Base-by-base conservation (phyloP, 805 yeast species). In the Candida maris region DNA sequence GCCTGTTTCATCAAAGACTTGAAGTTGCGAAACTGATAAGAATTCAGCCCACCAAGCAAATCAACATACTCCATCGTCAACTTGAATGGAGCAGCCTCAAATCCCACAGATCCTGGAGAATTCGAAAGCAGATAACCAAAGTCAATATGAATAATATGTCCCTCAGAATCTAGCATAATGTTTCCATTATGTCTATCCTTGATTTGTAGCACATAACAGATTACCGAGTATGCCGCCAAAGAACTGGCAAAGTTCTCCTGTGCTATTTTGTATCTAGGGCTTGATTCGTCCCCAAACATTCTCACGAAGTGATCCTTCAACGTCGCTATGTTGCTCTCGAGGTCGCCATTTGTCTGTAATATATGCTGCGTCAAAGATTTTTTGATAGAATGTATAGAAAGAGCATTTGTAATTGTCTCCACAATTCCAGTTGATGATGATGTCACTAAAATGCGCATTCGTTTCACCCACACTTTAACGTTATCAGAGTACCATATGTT, bases 151-250 rank as follows among this genome's bases (percentile, higher is more conserved):
- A 91, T 79, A 9, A 93, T 83, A 56, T 93, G 98, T 0, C 98
- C 98, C 41, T 91, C 95, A 40, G 82, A 79, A 55, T 93, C 98
- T 26, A 91, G 68, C 98, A 93, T 91, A 40, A 93, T 89, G 59
- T 93, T 93, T 54, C 98, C 98, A 56, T 91, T 91, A 57, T 91
- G 98, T 48, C 98, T 76, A 61, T 93, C 98, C 58, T 93, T 93
- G 42, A 93, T 85, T 63, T 91, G 97, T 33, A 93, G 66, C 27
- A 91, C 65, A 49, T 88, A 93, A 42, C 96, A 87, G 22, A 93
- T 81, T 13, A 93, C 79, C 0, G 97, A 88, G 61, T 91, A 93
- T 0, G 94, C 83, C 0, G 98, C 97, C 46, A 93, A 67, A 14
- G 96, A 86, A 32, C 72, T 70, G 2, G 94, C 85, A 61, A 93